phyloP scores from a whole-genome alignment of 345 rosid genomes.

The Punica granatum region DNA sequence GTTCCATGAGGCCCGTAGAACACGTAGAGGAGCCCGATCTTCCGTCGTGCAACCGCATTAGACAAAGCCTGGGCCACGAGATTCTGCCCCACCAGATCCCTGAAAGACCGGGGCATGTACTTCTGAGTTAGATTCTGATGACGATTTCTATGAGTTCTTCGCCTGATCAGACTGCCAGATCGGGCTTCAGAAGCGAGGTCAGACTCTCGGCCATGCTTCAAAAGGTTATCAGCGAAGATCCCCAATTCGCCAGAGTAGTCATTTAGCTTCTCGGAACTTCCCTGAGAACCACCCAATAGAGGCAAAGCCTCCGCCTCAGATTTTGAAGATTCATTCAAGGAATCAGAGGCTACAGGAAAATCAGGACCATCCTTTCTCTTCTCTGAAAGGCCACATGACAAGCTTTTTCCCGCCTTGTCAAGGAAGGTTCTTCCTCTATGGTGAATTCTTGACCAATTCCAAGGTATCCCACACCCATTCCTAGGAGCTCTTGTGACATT shows the following conservation, averaged over 20 bases:
- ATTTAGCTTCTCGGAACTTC: constrained; percentile 55
- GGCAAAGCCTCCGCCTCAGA: constrained; percentile 62
- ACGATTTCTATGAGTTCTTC: constrained; percentile 27
- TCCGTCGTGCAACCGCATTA: constrained; percentile 64
- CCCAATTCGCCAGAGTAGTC: constrained; percentile 97
- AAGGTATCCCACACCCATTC: constrained; percentile 93
- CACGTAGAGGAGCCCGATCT: constrained; percentile 81
- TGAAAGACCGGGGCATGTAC: constrained; percentile 67
- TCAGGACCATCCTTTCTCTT: constrained; percentile 49
- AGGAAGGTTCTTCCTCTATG: constrained; percentile 70
- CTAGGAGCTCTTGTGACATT: constrained; percentile 56
- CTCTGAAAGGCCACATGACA: constrained; percentile 86
- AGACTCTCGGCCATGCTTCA: constrained; percentile 59
- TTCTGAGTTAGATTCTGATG: constrained; percentile 87
- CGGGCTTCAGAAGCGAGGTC: constrained; percentile 81
- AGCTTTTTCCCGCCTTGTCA: constrained; percentile 91
- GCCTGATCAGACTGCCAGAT: constrained; percentile 39
- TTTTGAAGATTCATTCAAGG: constrained; percentile 43
- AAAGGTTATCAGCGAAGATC: constrained; percentile 66
- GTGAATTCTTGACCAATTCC: constrained; percentile 98
- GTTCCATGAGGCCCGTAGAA: constrained; percentile 97
- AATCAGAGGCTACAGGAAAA: constrained; percentile 53
- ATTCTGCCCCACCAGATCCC: constrained; percentile 82
- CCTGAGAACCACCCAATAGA: constrained; percentile 55
- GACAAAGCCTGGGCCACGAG: constrained; percentile 82